Evolutionary conservation across 805 yeast genomes (phyloP), one percentile per base, ranked within the genome.

Genomic region (Lipomyces spencermartinsiae): DNA sequence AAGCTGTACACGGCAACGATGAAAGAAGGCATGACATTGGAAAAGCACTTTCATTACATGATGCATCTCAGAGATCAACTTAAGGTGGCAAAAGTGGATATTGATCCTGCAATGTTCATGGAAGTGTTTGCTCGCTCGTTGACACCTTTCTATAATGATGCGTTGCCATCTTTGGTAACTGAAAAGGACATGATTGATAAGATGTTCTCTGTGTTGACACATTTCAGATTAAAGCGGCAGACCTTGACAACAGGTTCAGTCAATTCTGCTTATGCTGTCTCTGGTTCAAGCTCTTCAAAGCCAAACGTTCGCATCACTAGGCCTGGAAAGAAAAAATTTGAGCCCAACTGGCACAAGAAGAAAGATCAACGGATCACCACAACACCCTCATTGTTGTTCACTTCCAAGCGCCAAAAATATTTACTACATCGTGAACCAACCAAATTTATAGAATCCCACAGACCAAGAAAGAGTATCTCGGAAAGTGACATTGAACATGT

Each of bases 381-480:
- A n/a, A n/a, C n/a, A n/a, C n/a, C n/a, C n/a, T n/a, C n/a, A n/a
- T n/a, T n/a, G n/a, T n/a, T n/a, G n/a, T n/a, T n/a, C n/a, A n/a
- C n/a, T n/a, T n/a, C n/a, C n/a, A n/a, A n/a, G n/a, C n/a, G n/a
- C n/a, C n/a, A n/a, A n/a, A n/a, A n/a, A n/a, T n/a, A n/a, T n/a
- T n/a, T n/a, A n/a, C n/a, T n/a, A n/a, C n/a, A n/a, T n/a, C n/a
- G n/a, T n/a, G n/a, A 72, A 0, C 92, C 92, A 25, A 88, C 87
- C 0, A 91, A 87, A 74, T 87, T 87, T 22, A 88, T 87, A 0
- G 91, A 85, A 77, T 89, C 93, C 83, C 89, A 89, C 22, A 89
- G 76, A 0, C 92, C 92, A 83, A 88, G 84, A 67, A 87, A 87
- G 69, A 84, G 83, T 59, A 89, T 81, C 8, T 73, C 73, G 2